Conservation (phyloP, 768 basidiomycete species). For the Trametopsis cervina region DNA sequence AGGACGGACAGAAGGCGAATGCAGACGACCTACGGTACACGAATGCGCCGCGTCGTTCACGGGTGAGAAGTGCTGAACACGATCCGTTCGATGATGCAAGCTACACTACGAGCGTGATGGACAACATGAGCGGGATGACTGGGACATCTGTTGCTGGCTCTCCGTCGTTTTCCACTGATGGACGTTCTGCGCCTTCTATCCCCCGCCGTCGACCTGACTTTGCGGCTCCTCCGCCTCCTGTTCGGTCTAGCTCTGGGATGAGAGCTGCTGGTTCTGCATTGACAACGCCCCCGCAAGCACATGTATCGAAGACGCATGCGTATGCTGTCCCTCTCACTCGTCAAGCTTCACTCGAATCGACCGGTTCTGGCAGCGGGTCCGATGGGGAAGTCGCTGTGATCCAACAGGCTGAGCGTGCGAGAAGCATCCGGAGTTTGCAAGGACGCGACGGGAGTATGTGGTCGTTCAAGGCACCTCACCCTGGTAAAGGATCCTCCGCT, state of each 20-base stretch:
- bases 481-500: too few species aligned
- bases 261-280: constrained; percentile 26
- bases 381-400: constrained; percentile 33
- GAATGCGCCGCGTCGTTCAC: constrained; percentile 6
- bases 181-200: constrained; percentile 39
- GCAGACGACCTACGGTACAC: constrained; percentile 7
- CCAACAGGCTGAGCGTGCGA: constrained; percentile 43
- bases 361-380: constrained; percentile 21
- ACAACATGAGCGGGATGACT: constrained; percentile 24
- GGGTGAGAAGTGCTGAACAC: constrained; percentile 12
- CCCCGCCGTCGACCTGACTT: constrained; percentile 66
- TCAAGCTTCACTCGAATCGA: constrained; percentile 23
- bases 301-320: constrained; percentile 10
- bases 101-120: constrained; percentile 17
- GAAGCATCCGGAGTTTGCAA: constrained; percentile 43
- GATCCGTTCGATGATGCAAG: constrained; percentile 35
- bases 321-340: constrained; percentile 17
- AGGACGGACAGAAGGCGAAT: constrained; percentile 13
- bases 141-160: constrained; percentile 41
- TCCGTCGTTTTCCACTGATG: constrained; percentile 59
- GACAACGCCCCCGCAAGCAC: constrained; percentile 27
- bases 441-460: constrained; percentile 23
- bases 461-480: constrained; percentile 26
- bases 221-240: constrained; percentile 54
- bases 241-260: constrained; percentile 30